Evolutionary conservation across 129 eudicot genomes (phyloP), one percentile per base, ranked within the genome.

Genomic region (Rutidosis leptorrhynchoides): DNA sequence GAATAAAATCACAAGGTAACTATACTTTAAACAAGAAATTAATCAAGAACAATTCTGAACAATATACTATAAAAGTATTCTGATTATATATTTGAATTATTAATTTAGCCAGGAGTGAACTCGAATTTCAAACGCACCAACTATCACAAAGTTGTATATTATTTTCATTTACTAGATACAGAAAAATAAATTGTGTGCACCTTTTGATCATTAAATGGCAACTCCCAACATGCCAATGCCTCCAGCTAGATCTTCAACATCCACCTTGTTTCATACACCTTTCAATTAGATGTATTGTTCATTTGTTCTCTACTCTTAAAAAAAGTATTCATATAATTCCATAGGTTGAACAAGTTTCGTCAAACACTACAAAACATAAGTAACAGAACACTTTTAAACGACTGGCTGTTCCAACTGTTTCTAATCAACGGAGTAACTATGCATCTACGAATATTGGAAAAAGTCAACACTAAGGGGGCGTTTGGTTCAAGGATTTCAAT

Each of bases 241-340:
- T 16, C 20, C 61, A 57, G 12, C 22, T 57, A 23, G 17, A 57
- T 57, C 37, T 57, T 57, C 21, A 15, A 57, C 15, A 20, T 57
- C 32, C 32, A 57, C 35, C 62, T 57, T 25, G 22, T 3, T 15
- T 26, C n/a, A 57, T 14, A 23, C 35, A 57, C 37, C 62, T 28
- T 57, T 15, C 2, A 21, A 14, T 23, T 10, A 57, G 62, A 57
- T 57, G 55, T 20, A 49, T 17, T n/a, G 0, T 46, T 43, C 51
- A 12, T 19, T 43, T 7, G 29, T 54, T 52, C 27, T 21, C 58
- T 9, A 52, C 58, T 21, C 10, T 16, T 49, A 57, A 15, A 16
- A 6, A 57, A 57, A 26, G 21, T 21, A 57, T 27, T 57, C 62
- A 57, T 57, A 5, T 28, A 57, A 57, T 26, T 57, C 62, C 32